phyloP scores from a whole-genome alignment of 306 rosid species.

The Medicago arabica region DNA sequence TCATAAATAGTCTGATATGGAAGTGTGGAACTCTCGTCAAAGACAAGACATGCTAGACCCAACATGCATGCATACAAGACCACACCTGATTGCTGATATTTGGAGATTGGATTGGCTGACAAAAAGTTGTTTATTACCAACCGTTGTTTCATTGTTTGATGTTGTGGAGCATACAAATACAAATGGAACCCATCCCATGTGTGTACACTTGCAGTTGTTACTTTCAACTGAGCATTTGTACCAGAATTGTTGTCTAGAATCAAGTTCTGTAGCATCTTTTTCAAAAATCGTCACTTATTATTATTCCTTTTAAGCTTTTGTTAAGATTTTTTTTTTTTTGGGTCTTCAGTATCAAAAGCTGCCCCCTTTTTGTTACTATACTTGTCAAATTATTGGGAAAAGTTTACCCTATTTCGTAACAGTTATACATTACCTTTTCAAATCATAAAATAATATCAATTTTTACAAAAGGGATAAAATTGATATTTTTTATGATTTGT shows the following conservation, averaged over 20 bases:
- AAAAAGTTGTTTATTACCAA: not conserved
- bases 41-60: not conserved
- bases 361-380: not conserved
- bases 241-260: constrained; percentile 34
- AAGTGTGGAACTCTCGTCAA: not conserved
- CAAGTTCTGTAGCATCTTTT: constrained; percentile 31
- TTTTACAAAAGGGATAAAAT: no score
- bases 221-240: constrained; percentile 25
- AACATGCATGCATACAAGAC: no score
- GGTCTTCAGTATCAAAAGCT: not conserved
- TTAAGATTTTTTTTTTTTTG: not conserved
- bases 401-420: no score
- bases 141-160: not conserved
- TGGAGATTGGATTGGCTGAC: not conserved
- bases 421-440: no score
- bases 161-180: not conserved
- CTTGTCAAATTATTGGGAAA: not conserved
- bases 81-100: not conserved
- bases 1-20: no score
- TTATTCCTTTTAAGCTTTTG: constrained; percentile 3
- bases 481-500: no score
- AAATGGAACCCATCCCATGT: not conserved
- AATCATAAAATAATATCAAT: no score
- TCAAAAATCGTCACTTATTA: not conserved
- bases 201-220: not conserved